Base-by-base conservation (phyloP, 805 yeast species). In the Candida sonorensis region DNA sequence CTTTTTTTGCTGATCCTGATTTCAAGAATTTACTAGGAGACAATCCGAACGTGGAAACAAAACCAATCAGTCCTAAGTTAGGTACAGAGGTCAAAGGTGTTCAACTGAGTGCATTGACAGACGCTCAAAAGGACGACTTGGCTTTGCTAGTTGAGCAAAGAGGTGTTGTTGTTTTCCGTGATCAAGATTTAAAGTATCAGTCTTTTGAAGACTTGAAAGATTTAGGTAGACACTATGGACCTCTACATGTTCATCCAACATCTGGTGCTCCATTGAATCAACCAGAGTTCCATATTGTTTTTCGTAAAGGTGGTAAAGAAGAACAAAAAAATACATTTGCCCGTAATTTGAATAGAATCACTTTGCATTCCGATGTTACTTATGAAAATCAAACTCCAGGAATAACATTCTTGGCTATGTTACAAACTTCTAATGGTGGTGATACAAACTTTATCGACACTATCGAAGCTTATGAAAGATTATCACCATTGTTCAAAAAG, bases 381-480 rank as follows among this genome's bases (percentile, higher is more conserved):
- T 81, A 77, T 53, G 88, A 81, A 53, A 65, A 66, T 36, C 84
- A 77, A 52, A 81, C 87, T 7, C 81, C 88, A 11, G 81, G 81
- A 11, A 62, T 71, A 35, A 81, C 92, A 1, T 70, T 77, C 39
- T 76, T 82, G 47, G 64, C 74, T 12, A 74, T 78, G 35, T 60
- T 80, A 29, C 81, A 79, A 30, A 43, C 51, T 10, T 46, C 40
- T 14, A 35, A 75, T 25, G 87, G 90, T 33, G 92, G 92, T 39
- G 92, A 82, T 53, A 82, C 92, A n/a, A 60, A 79, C 28, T 82
- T 79, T 50, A 71, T 83, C n/a, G 83, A 80, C 48, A 65, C 76
- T 18, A 64, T 66, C 21, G 86, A 79, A 51, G 85, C 85, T 10
- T 82, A 77, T 55, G 70, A 77, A 37, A 62, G 88, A 46, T 64